Percentiles rank a stretch among this genome's conserved stretches.
Evolutionary conservation across 108 stramenopile genomes (phyloP).

Genomic region (Fistulifera pelliculosa): DNA sequence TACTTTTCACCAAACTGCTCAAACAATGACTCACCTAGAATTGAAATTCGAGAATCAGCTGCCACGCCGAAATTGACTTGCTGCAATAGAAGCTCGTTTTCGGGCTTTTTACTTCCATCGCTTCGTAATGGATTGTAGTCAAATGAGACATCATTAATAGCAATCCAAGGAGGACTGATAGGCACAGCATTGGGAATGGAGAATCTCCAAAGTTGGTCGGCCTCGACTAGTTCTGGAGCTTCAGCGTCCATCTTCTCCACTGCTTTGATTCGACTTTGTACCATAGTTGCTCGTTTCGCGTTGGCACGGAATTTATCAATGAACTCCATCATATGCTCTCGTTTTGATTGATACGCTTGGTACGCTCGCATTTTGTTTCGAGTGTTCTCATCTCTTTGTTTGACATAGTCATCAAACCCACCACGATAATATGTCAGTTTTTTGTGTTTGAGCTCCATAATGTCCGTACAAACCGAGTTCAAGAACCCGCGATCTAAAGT

Average conservation of each 20-base stretch:
- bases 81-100: conserved; percentile 72
- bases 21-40: too few species aligned
- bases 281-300: conserved; percentile 92
- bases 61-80: conserved; percentile 95
- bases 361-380: conserved; percentile 86
- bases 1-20: too few species aligned
- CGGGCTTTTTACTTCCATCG: conserved; percentile 42
- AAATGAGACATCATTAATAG: conserved; percentile 94
- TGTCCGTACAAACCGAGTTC: conserved; percentile 89
- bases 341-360: conserved; percentile 87
- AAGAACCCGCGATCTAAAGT: conserved; percentile 82
- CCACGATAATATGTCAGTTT: conserved; percentile 91
- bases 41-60: conserved; percentile 73
- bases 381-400: conserved; percentile 64
- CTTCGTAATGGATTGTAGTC: conserved; percentile 63
- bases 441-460: conserved; percentile 76
- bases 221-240: conserved; percentile 70
- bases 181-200: conserved; percentile 86
- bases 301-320: conserved; percentile 95
- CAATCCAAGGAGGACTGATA: conserved; percentile 87
- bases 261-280: conserved; percentile 97
- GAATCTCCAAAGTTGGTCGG: conserved; percentile 79
- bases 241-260: conserved; percentile 92
- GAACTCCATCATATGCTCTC: conserved; percentile 98
- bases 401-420: conserved; percentile 93